Percentiles rank a stretch among this genome's conserved stretches.
These are phyloP conservation scores for Brassica cretica DNA, from an alignment of 345 rosid species.

Conservation along the genomic window DNA sequence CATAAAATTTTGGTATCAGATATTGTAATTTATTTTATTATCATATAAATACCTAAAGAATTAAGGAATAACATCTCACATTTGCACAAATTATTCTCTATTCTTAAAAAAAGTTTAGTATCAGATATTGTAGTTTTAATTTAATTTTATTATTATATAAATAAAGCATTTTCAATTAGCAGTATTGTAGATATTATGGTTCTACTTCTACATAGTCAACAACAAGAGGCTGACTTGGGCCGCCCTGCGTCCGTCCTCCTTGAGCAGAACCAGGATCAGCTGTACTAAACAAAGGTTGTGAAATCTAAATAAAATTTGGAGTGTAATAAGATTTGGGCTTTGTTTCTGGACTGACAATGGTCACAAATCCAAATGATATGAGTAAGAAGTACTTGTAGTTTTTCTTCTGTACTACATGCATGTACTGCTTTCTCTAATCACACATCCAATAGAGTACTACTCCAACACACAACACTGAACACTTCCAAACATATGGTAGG, in stretches of 20 bases:
- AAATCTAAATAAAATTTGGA: neutral
- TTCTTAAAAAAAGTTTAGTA: neutral
- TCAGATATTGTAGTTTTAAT: neutral
- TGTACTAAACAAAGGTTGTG: neutral
- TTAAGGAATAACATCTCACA: neutral
- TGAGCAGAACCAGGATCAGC: neutral
- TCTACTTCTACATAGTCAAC: neutral
- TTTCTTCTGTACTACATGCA: conserved; percentile 34
- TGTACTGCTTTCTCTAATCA: conserved; percentile 29
- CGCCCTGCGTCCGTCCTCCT: neutral
- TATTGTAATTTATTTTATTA: neutral
- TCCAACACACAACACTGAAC: conserved; percentile 22
- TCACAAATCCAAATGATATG: neutral
- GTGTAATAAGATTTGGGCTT: neutral
- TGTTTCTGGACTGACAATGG: neutral
- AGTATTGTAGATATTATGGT: neutral
- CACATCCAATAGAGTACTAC: conserved; percentile 35
- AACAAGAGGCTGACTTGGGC: neutral
- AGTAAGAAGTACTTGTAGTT: neutral
- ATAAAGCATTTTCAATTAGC: neutral
- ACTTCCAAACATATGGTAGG: neutral
- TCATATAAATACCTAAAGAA: neutral
- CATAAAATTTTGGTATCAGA: neutral
- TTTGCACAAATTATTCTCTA: neutral
- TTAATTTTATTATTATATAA: too few relatives aligned